These are phyloP conservation scores for Septoria linicola DNA, from an alignment of 2,329 filamentous ascomycete genomes.

Conservation along the genomic window DNA sequence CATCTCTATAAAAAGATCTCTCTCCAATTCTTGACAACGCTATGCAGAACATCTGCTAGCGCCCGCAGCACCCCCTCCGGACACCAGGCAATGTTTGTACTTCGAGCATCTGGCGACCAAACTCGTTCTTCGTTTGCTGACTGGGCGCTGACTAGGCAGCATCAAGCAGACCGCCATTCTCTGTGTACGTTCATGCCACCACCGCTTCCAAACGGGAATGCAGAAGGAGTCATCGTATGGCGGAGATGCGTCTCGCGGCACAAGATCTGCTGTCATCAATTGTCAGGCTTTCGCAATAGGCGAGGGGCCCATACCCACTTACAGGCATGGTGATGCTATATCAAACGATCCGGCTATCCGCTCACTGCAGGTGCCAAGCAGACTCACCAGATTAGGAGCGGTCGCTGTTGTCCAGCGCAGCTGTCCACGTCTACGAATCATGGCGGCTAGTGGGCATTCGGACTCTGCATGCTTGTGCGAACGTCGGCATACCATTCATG, in stretches of 20 bases:
- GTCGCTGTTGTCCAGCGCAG: too few relatives aligned
- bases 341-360: background rate
- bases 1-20: constrained; percentile 6
- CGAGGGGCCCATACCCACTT: background rate
- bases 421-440: too few relatives aligned
- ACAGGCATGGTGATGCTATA: constrained; percentile 11
- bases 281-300: background rate
- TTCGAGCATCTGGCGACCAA: background rate
- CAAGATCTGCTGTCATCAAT: background rate
- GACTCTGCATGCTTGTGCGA: too few relatives aligned
- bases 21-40: constrained; percentile 1
- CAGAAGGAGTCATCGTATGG: too few relatives aligned
- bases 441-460: too few relatives aligned
- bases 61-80: constrained; percentile 1
- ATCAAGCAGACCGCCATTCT: too few relatives aligned
- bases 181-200: too few relatives aligned
- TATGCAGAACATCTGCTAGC: constrained; percentile 10
- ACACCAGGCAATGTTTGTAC: background rate
- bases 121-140: too few relatives aligned
- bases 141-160: too few relatives aligned
- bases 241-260: background rate
- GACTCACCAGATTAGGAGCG: too few relatives aligned
- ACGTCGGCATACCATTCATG: too few relatives aligned
- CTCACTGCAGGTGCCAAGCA: background rate
- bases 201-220: too few relatives aligned